Evolutionary conservation across 306 rosid species (phyloP).

Genomic region (Cucumis cinereus): DNA sequence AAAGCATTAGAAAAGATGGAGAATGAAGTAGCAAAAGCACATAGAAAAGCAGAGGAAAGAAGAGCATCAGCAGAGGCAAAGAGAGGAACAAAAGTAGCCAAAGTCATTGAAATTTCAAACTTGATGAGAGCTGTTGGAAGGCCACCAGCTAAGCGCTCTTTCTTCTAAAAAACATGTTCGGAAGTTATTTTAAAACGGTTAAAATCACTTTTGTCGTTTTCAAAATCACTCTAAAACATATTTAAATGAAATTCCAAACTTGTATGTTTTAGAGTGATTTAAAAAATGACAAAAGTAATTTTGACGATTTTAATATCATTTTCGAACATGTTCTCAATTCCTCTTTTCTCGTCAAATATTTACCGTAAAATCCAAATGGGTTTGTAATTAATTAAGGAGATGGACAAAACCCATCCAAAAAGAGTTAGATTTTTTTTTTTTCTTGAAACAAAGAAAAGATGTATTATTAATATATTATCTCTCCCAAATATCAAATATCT

Average conservation of each 20-base stretch:
- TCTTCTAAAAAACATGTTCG: conserved; percentile 24
- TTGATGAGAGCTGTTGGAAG: conserved; percentile 93
- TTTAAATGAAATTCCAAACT: too few relatives aligned
- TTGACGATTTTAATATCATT: too few relatives aligned
- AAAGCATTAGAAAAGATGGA: conserved; percentile 84
- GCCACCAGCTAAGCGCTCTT: conserved; percentile 73
- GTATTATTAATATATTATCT: background rate
- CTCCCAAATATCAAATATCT: background rate
- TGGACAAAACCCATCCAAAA: background rate
- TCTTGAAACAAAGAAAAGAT: background rate
- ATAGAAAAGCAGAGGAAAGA: conserved; percentile 75
- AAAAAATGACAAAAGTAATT: too few relatives aligned
- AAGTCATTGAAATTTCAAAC: conserved; percentile 56
- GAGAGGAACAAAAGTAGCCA: conserved; percentile 84
- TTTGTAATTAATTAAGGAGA: background rate
- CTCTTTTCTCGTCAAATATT: too few relatives aligned
- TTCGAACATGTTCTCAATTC: too few relatives aligned
- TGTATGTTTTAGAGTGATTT: too few relatives aligned
- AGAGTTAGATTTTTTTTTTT: background rate
- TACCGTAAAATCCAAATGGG: background rate
- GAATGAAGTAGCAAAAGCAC: conserved; percentile 72
- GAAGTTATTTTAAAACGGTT: too few relatives aligned
- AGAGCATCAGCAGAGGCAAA: conserved; percentile 86
- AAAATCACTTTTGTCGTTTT: too few relatives aligned
- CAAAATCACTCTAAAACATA: too few relatives aligned